Conservation (phyloP, 73 alveolate genomes). For the Urostyla sp. region DNA sequence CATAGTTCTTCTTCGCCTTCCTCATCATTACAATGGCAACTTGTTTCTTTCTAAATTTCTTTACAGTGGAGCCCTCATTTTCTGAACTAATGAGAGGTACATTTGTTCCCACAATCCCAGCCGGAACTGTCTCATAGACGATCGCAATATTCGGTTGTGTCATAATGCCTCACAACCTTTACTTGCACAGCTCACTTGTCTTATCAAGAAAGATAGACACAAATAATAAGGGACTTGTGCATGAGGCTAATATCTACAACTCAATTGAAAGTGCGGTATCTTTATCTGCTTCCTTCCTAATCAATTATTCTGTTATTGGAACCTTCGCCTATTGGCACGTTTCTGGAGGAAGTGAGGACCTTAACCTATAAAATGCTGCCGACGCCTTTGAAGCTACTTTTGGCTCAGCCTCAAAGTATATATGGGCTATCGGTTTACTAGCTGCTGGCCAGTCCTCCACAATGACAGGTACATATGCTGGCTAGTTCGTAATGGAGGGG, state of each 20-base stretch:
- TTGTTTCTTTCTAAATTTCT: constrained; percentile 66
- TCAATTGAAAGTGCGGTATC: constrained; percentile 70
- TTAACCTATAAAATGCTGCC: constrained; percentile 59
- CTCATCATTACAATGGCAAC: constrained; percentile 75
- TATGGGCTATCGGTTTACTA: constrained; percentile 82
- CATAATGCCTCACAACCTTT: constrained; percentile 86
- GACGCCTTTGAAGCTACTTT: constrained; percentile 66
- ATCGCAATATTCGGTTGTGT: constrained; percentile 80
- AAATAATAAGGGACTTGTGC: constrained; percentile 12
- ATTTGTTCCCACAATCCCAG: constrained; percentile 71
- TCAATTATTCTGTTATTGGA: constrained; percentile 73
- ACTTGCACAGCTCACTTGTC: constrained; percentile 77
- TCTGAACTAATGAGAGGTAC: constrained; percentile 51
- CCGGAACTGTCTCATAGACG: constrained; percentile 54
- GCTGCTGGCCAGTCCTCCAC: constrained; percentile 92
- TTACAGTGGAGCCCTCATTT: constrained; percentile 58
- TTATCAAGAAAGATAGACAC: constrained; percentile 58
- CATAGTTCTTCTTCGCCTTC: constrained; percentile 55
- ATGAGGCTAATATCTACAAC: constrained; percentile 63
- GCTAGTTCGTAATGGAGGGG: constrained; percentile 84
- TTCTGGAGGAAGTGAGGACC: constrained; percentile 31
- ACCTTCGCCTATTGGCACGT: constrained; percentile 78
- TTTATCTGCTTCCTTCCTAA: constrained; percentile 71
- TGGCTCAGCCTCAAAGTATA: constrained; percentile 65
- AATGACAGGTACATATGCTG: constrained; percentile 87